Conservation (phyloP, 2,329 filamentous ascomycete species). For the Fusarium torulosum region DNA sequence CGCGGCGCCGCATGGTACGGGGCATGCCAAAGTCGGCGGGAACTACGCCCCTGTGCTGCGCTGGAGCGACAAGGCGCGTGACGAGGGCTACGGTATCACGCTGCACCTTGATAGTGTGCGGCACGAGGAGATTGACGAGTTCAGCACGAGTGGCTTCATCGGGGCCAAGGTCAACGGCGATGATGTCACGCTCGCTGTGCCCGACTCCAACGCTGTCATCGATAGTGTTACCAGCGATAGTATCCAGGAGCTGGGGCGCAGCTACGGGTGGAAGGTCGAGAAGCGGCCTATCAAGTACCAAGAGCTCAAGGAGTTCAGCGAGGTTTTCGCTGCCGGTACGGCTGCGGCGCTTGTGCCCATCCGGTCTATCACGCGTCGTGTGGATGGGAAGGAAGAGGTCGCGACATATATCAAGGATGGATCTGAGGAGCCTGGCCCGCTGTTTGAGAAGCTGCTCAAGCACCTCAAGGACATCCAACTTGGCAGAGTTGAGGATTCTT, state of each 20-base stretch:
- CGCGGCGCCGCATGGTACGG: constrained; percentile 89
- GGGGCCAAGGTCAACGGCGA: constrained; percentile 74
- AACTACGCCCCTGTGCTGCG: constrained; percentile 95
- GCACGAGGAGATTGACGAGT: constrained; percentile 91
- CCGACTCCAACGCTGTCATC: constrained; percentile 89
- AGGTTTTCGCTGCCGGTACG: constrained; percentile 93
- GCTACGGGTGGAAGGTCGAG: constrained; percentile 88
- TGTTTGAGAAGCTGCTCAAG: constrained; percentile 77
- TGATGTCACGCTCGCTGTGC: constrained; percentile 81
- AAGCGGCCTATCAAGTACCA: constrained; percentile 74
- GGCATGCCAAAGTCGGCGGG: constrained; percentile 92
- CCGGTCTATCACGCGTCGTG: constrained; percentile 83
- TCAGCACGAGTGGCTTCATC: constrained; percentile 94
- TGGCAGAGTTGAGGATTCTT: constrained; percentile 80
- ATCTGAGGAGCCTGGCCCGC: constrained; percentile 77
- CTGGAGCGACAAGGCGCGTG: constrained; percentile 84
- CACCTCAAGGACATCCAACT: constrained; percentile 88
- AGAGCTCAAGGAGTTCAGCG: constrained; percentile 68
- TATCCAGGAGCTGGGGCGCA: constrained; percentile 78
- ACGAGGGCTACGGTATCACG: constrained; percentile 91
- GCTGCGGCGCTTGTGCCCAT: constrained; percentile 93
- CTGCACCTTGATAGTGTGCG: constrained; percentile 90
- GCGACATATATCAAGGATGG: constrained; percentile 67
- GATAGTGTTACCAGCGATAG: constrained; percentile 87
- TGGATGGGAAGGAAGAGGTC: constrained; percentile 59